Base-by-base conservation (phyloP, 2,329 filamentous ascomycete genomes). In the Tricladium varicosporioides region DNA sequence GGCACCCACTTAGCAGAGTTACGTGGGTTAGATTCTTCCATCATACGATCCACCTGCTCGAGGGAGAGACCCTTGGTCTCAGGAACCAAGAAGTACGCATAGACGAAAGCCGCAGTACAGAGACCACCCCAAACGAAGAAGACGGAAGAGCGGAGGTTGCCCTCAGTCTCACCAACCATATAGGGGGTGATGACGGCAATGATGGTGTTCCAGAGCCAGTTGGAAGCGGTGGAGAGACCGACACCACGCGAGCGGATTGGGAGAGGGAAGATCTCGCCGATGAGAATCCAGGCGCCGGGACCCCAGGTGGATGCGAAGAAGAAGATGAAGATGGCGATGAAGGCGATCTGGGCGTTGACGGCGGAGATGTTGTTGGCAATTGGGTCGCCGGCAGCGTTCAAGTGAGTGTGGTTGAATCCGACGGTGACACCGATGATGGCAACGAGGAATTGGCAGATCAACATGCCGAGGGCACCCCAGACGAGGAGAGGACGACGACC, bases 291-390 rank as follows among this genome's bases (percentile, higher is more conserved):
- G 51, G 88, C 82, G 50, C 78, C 87, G 5, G 90, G 89, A 48
- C 91, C 91, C 91, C 90, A 95, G 63, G 90, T 95, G 59, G 82
- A 85, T 59, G 91, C 91, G 73, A 95, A 95, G 13, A 55, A 36
- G 90, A 88, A 75, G 94, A 92, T 61, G 89, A 89, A 45, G 80
- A 87, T 92, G 81, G 90, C 91, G 80, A 95, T 92, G 76, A 94
- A 93, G 60, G 89, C 84, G 64, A 94, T 91, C 80, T 91, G 86
- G 53, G 87, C 84, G 65, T 80, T 79, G 67, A 82, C 78, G 36
- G 83, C 85, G 2, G 75, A 62, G 56, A 79, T 73, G 36, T 55
- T 55, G 10, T 16, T 27, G n/a, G 27, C 47, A 71, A 75, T 74
- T 18, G 51, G 49, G 53, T 94, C 82, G 54, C 89, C 89, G 22